A percentile compares a stretch with the other conserved stretches of the same genome.
These are phyloP conservation scores for Tetraselmis striata DNA, from an alignment of 139 green algal genomes.

Conservation along the genomic window DNA sequence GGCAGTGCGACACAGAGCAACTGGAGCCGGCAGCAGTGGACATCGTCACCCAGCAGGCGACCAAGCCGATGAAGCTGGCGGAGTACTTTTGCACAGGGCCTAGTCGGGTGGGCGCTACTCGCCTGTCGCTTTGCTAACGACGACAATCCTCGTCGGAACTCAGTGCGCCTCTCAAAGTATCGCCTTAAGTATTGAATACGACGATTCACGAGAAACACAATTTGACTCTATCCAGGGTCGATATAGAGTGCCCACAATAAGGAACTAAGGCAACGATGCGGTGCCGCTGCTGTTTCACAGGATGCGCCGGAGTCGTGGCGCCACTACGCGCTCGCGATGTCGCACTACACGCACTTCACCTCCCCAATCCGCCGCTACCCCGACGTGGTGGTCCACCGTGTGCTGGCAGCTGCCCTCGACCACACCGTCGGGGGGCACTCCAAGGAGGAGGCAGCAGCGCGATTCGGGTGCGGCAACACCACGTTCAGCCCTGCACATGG, in stretches of 20 bases:
- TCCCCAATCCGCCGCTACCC: constrained; percentile 87
- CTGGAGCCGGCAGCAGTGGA: constrained; percentile 27
- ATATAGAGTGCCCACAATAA: too few species aligned
- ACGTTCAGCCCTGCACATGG: constrained; percentile 2
- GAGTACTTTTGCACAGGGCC: constrained; percentile 82
- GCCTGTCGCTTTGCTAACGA: too few species aligned
- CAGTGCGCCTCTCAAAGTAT: too few species aligned
- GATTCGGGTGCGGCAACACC: constrained; percentile 4
- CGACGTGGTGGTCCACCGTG: constrained; percentile 84
- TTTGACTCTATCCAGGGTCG: too few species aligned
- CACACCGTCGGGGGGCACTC: constrained; percentile 8
- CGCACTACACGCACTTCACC: constrained; percentile 89
- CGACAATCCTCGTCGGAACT: too few species aligned
- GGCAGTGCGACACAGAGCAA: too few species aligned
- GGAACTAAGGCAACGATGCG: too few species aligned
- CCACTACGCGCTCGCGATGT: constrained; percentile 81
- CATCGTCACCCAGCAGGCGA: constrained; percentile 65
- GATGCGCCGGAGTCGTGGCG: not conserved
- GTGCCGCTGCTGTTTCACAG: too few species aligned
- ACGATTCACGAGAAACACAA: too few species aligned
- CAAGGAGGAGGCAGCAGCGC: not conserved
- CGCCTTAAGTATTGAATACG: too few species aligned
- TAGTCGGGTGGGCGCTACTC: too few species aligned
- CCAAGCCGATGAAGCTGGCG: constrained; percentile 86
- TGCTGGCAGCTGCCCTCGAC: constrained; percentile 63